A percentile compares a stretch with the other conserved stretches of the same genome.
phyloP scores from a whole-genome alignment of 2,329 filamentous ascomycete genomes.

The Didymella lethalis region DNA sequence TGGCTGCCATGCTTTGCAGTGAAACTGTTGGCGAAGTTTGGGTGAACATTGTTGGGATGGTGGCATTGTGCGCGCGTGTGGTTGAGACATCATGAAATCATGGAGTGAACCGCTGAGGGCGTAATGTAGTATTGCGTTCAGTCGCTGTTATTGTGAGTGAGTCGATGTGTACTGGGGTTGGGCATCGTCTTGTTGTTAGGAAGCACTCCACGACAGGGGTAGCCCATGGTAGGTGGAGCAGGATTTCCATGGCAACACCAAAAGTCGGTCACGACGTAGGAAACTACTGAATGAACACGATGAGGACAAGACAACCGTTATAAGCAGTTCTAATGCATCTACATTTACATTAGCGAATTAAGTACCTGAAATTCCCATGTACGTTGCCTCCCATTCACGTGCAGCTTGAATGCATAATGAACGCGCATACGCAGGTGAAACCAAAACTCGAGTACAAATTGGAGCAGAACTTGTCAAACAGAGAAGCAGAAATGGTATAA shows the following conservation, averaged over 20 bases:
- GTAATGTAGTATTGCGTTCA: not conserved
- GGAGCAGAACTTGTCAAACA: slow-evolving; percentile 30
- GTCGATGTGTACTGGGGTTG: slow-evolving; percentile 10
- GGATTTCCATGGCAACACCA: slow-evolving; percentile 19
- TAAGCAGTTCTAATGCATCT: slow-evolving; percentile 28
- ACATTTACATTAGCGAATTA: slow-evolving; percentile 46
- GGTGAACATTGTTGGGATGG: slow-evolving; percentile 18
- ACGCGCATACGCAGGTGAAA: slow-evolving; percentile 2
- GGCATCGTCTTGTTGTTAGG: slow-evolving; percentile 17
- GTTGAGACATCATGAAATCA: slow-evolving; percentile 14
- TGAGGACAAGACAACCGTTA: slow-evolving; percentile 1
- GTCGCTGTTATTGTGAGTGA: slow-evolving; percentile 10
- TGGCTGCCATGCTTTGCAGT: slow-evolving; percentile 8
- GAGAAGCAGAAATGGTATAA: slow-evolving; percentile 47
- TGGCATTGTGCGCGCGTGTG: slow-evolving; percentile 13
- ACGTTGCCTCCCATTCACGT: slow-evolving; percentile 14
- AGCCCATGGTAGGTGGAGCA: slow-evolving; percentile 16
- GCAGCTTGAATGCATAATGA: slow-evolving; percentile 10
- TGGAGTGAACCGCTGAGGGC: slow-evolving; percentile 1
- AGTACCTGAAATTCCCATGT: slow-evolving; percentile 28
- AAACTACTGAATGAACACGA: not conserved
- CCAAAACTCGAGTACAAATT: slow-evolving; percentile 32
- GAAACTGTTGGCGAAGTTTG: slow-evolving; percentile 8
- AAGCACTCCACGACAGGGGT: slow-evolving; percentile 17
- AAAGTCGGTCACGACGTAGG: slow-evolving; percentile 18